Base-by-base conservation (phyloP, 2,329 filamentous ascomycete genomes). In the Exserohilum turcica region DNA sequence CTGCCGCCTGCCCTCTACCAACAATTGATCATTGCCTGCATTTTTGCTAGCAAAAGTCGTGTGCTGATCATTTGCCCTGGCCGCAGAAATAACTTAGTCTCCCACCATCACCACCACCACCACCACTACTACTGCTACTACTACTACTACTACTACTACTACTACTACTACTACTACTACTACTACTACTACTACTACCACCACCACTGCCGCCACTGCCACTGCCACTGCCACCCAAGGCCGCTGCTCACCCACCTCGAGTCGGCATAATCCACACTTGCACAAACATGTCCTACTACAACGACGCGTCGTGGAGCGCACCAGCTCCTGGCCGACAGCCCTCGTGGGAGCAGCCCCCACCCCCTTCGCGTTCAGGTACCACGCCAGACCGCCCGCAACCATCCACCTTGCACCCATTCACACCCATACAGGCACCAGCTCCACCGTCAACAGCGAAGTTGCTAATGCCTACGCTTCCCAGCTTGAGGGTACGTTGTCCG, bases 391-490 rank as follows among this genome's bases (percentile, higher is more conserved):
- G 52, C 42, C 28, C 54, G 57, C 33, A 54, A 52, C 45, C 43
- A 52, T 39, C 54, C 43, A 43, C 46, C 54, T 47, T 47, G 52
- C 57, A 51, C 40, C 52, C 54, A 68, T 63, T 71, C 71, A 77
- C 67, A 67, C 48, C 48, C 61, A 67, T 60, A 59, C 75, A 91
- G 89, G 89, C 77, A 85, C 89, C 58, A 91, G 84, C 76, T 92
- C 89, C 52, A 87, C 88, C 28, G 74, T 79, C 63, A 81, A 81
- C 61, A 72, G 76, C 44, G 90, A 93, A 63, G 91, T 95, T 56
- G 82, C 84, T 53, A 80, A 82, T 70, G 91, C 92, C 54, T 96
- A 96, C 74, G 86, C 86, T 64, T 88, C 89, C 73, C 92, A 96
- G 78, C 88, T 96, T 76, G 92, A 96, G 80, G 90, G 90, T 94